These are phyloP conservation scores for Malus hybrid DNA, from an alignment of 331 rosid genomes.

Conservation along the genomic window DNA sequence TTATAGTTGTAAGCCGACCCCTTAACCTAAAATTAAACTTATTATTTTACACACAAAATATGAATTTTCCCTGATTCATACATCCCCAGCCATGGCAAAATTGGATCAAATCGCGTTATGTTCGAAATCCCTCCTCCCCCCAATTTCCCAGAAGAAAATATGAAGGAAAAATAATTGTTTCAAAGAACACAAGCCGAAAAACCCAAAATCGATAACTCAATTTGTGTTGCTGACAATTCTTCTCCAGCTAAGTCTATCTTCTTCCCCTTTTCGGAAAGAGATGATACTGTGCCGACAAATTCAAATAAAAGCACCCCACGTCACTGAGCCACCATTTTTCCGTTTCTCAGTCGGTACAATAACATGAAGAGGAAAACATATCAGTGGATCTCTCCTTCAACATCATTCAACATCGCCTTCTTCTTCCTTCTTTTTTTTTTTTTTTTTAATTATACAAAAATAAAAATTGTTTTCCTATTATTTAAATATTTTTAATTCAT, in stretches of 20 bases:
- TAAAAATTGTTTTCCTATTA: too few species aligned
- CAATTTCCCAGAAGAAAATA: constrained; percentile 22
- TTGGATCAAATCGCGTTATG: neutral
- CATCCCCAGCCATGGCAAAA: constrained; percentile 1
- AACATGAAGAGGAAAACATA: neutral
- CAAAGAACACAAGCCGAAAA: constrained; percentile 15
- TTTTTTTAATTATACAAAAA: too few species aligned
- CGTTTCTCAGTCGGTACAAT: constrained; percentile 1
- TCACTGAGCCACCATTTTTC: neutral
- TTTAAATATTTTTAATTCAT: too few species aligned
- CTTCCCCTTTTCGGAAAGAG: constrained; percentile 4
- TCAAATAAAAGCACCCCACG: neutral
- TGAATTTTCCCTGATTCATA: constrained; percentile 23
- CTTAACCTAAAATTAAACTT: constrained; percentile 27
- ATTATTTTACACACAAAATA: constrained; percentile 39
- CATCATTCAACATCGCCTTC: neutral
- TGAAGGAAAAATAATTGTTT: neutral
- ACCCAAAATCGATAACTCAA: constrained; percentile 13
- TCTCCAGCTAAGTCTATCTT: constrained; percentile 10
- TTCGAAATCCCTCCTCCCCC: neutral
- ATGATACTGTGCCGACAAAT: constrained; percentile 1
- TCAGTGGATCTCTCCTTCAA: constrained; percentile 40
- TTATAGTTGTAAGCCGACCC: constrained; percentile 24
- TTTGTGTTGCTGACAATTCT: constrained; percentile 5
- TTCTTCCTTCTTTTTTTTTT: too few species aligned